These are phyloP conservation scores for Carex cristatella DNA, from an alignment of 176 grass and related monocot species.

Conservation along the genomic window DNA sequence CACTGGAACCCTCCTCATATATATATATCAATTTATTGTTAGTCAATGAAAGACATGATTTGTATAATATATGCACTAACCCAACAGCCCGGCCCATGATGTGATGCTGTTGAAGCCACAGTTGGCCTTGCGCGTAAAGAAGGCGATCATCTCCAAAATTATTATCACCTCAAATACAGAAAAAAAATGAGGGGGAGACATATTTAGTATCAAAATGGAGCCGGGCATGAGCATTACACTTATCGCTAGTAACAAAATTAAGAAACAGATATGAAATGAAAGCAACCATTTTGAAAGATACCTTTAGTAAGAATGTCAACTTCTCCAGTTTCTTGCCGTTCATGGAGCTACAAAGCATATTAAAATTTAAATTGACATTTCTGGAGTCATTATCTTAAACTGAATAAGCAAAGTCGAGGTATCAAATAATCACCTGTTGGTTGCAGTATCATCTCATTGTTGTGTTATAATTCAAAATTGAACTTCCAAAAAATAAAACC, in stretches of 20 bases:
- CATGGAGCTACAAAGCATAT: conserved; percentile 54
- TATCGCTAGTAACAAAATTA: background rate
- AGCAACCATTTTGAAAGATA: conserved; percentile 7
- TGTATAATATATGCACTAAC: conserved; percentile 25
- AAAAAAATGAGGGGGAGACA: background rate
- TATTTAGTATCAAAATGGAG: background rate
- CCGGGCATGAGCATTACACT: background rate
- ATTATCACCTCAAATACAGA: conserved; percentile 58
- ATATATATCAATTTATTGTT: background rate
- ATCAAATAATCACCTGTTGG: background rate
- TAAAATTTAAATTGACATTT: conserved; percentile 10
- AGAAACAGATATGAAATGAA: background rate
- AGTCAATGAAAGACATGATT: background rate
- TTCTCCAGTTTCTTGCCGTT: conserved; percentile 61
- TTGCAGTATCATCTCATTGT: background rate
- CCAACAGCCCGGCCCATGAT: conserved; percentile 82
- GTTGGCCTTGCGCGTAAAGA: conserved; percentile 74
- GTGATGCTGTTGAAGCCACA: conserved; percentile 84
- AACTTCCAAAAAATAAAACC: background rate
- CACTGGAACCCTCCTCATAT: too few species aligned
- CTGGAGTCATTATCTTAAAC: background rate
- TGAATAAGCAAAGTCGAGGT: background rate
- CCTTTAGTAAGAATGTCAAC: conserved; percentile 92
- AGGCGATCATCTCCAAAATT: conserved; percentile 71
- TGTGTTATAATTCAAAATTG: background rate